Evolutionary conservation across 768 basidiomycete genomes (phyloP).

Genomic region (Rhodotorula paludigena): DNA sequence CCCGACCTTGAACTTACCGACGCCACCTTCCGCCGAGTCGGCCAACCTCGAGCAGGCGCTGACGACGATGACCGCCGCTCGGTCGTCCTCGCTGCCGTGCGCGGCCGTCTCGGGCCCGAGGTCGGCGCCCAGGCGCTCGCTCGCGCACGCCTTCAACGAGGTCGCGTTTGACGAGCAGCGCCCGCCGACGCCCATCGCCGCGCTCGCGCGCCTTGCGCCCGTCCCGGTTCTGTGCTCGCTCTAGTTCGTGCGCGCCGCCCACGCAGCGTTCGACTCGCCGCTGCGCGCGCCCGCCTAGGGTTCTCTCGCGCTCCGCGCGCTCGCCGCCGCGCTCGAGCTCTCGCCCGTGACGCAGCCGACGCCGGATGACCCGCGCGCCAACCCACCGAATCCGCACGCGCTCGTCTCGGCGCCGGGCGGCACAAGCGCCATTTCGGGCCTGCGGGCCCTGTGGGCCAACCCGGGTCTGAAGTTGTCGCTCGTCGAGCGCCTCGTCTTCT

Average conservation of each 20-base stretch:
- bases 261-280: conserved; percentile 60
- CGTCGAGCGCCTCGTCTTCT: conserved; percentile 77
- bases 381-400: neutral
- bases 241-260: conserved; percentile 24
- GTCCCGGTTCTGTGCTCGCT: conserved; percentile 10
- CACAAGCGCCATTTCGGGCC: conserved; percentile 47
- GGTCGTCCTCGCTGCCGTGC: conserved; percentile 14
- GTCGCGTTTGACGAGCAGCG: conserved; percentile 10
- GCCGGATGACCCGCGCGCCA: neutral
- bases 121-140: conserved; percentile 29
- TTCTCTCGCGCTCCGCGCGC: conserved; percentile 69
- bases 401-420: conserved; percentile 46
- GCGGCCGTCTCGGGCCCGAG: conserved; percentile 22
- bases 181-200: conserved; percentile 9
- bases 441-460: conserved; percentile 82
- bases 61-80: conserved; percentile 16
- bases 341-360: conserved; percentile 53
- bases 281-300: conserved; percentile 73
- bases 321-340: conserved; percentile 80
- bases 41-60: conserved; percentile 7
- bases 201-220: conserved; percentile 23
- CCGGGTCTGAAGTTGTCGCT: conserved; percentile 77
- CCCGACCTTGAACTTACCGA: conserved; percentile 50
- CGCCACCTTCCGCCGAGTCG: neutral
- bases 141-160: conserved; percentile 38